These are phyloP conservation scores for Zygosaccharomyces siamensis DNA, from an alignment of 805 yeast genomes.

Conservation along the genomic window DNA sequence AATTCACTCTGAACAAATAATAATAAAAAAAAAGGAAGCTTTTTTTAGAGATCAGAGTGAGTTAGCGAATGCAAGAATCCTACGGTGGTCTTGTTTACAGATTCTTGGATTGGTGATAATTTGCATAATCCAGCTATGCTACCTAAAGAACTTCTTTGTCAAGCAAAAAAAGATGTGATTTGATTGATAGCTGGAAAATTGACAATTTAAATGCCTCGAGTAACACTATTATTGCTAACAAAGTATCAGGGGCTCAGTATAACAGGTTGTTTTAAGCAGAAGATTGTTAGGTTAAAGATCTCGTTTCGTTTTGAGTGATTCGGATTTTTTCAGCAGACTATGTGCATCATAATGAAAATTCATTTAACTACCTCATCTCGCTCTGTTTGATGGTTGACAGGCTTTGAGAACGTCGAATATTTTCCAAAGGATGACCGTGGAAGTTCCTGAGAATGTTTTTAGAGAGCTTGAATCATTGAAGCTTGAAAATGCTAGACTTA, in stretches of 20 bases:
- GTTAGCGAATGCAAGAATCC: slow-evolving; percentile 64
- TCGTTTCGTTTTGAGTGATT: neutral
- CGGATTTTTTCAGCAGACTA: neutral
- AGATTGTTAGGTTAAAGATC: neutral
- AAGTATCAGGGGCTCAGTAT: neutral
- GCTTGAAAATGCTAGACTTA: slow-evolving; percentile 28
- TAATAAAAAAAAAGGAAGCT: slow-evolving; percentile 65
- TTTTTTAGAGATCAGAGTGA: slow-evolving; percentile 74
- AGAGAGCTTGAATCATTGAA: slow-evolving; percentile 25
- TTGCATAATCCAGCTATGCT: slow-evolving; percentile 71
- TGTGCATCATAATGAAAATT: neutral
- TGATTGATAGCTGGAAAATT: neutral
- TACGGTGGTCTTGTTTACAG: slow-evolving; percentile 72
- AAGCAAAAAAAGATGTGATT: slow-evolving; percentile 75
- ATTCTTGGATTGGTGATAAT: slow-evolving; percentile 59
- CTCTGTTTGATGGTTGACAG: neutral
- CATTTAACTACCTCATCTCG: neutral
- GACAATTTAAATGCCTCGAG: neutral
- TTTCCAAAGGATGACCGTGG: slow-evolving; percentile 4
- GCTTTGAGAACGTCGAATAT: neutral
- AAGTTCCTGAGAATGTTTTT: slow-evolving; percentile 5
- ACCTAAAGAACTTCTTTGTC: slow-evolving; percentile 75
- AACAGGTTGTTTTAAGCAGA: neutral
- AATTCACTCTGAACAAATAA: slow-evolving; percentile 60
- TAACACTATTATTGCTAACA: neutral